These are phyloP conservation scores for Saccharomycopsis capsularis DNA, from an alignment of 805 yeast genomes.

Conservation along the genomic window DNA sequence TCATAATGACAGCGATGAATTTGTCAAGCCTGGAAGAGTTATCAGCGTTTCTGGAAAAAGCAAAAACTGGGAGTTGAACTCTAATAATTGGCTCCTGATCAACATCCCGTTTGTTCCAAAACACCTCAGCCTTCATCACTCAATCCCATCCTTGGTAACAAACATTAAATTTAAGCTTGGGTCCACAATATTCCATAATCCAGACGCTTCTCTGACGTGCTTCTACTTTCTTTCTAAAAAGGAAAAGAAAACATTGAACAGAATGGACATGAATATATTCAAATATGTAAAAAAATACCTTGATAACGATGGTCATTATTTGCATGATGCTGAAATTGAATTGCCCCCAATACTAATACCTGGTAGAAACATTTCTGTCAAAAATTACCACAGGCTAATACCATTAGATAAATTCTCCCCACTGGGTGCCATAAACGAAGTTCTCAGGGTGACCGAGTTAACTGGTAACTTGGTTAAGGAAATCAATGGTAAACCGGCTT, in stretches of 20 bases:
- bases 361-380: background rate
- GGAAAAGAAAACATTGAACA: constrained; percentile 4
- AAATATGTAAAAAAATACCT: constrained; percentile 3
- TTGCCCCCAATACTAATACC: constrained; percentile 8
- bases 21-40: constrained; percentile 8
- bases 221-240: constrained; percentile 8
- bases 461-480: constrained; percentile 17
- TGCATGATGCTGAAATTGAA: background rate
- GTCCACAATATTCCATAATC: constrained; percentile 11
- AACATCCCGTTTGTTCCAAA: constrained; percentile 7
- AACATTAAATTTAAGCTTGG: constrained; percentile 8
- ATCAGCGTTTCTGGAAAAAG: background rate
- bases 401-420: background rate
- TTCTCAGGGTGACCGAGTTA: constrained; percentile 8
- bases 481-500: constrained; percentile 18
- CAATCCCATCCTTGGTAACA: background rate
- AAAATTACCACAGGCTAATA: background rate
- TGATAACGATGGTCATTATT: constrained; percentile 7
- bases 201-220: constrained; percentile 7
- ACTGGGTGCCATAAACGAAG: background rate
- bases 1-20: background rate
- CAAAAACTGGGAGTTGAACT: constrained; percentile 2
- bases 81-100: constrained; percentile 3
- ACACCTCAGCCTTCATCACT: constrained; percentile 1
- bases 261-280: constrained; percentile 8